Percentiles rank a stretch among this genome's conserved stretches.
Evolutionary conservation across 768 basidiomycete species (phyloP).

Genomic region (Boletus vermiculosoides): DNA sequence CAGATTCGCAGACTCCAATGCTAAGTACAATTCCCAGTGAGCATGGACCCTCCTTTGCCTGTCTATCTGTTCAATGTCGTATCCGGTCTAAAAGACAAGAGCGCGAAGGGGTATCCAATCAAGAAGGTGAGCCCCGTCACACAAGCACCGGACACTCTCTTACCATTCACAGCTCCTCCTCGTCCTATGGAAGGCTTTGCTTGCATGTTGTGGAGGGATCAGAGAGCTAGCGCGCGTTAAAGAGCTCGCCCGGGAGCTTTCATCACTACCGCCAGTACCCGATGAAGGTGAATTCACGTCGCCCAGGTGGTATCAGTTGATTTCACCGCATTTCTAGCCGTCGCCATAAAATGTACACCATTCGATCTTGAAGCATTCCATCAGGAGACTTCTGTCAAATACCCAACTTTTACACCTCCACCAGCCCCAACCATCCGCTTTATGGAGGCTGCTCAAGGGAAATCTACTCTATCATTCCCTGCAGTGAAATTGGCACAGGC

Average conservation of each 20-base stretch:
- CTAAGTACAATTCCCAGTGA: constrained; percentile 59
- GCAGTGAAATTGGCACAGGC: constrained; percentile 81
- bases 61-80: constrained; percentile 90
- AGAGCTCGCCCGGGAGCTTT: constrained; percentile 79
- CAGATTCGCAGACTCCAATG: background rate
- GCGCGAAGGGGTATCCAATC: constrained; percentile 92
- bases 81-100: constrained; percentile 88
- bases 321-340: constrained; percentile 35
- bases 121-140: constrained; percentile 63
- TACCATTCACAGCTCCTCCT: constrained; percentile 67
- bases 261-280: constrained; percentile 61
- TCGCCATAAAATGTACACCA: constrained; percentile 85
- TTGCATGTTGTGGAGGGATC: constrained; percentile 91
- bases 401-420: constrained; percentile 86
- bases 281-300: constrained; percentile 41
- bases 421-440: constrained; percentile 38
- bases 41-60: constrained; percentile 89
- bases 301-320: background rate
- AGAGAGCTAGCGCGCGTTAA: constrained; percentile 83
- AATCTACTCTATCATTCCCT: constrained; percentile 37
- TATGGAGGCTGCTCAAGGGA: constrained; percentile 23
- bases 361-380: constrained; percentile 88
- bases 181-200: constrained; percentile 89
- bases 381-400: constrained; percentile 90
- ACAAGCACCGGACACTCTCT: background rate